Evolutionary conservation across 441 rosid genomes (phyloP).

Genomic region (Mallotus japonicus): DNA sequence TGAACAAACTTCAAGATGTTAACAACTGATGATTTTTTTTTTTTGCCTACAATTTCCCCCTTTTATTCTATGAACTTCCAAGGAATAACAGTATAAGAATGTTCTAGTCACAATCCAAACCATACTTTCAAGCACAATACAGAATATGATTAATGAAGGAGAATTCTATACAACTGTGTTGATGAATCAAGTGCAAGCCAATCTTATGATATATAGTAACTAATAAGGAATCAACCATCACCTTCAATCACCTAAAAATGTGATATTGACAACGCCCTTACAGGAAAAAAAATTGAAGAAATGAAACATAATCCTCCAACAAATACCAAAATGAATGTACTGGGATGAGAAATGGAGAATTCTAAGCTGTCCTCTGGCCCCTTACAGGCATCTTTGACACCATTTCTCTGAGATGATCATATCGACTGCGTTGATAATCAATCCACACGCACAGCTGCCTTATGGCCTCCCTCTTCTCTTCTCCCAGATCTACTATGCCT

Average conservation of each 20-base stretch:
- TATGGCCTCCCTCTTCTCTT: slow-evolving; percentile 90
- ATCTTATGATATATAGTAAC: slow-evolving; percentile 3
- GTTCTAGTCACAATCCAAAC: not conserved
- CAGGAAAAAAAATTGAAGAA: slow-evolving; percentile 5
- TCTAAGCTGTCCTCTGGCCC: slow-evolving; percentile 45
- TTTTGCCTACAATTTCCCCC: not conserved
- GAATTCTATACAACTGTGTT: slow-evolving; percentile 16
- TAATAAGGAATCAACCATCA: not conserved
- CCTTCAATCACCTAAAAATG: not conserved
- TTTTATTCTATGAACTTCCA: not conserved
- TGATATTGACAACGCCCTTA: slow-evolving; percentile 4
- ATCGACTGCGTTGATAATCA: slow-evolving; percentile 62
- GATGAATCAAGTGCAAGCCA: slow-evolving; percentile 7
- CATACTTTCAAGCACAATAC: not conserved
- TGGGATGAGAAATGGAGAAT: slow-evolving; percentile 1
- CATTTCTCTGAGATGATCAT: slow-evolving; percentile 56
- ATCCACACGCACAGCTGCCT: slow-evolving; percentile 85
- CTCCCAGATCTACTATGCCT: slow-evolving; percentile 49
- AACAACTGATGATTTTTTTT: not conserved
- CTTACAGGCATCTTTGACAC: slow-evolving; percentile 43
- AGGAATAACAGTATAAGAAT: not conserved
- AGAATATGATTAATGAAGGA: not conserved
- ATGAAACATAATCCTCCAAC: slow-evolving; percentile 17
- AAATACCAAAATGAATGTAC: slow-evolving; percentile 25
- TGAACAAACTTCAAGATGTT: not conserved